These are phyloP conservation scores for Leccinum obscurum DNA, from an alignment of 768 basidiomycete genomes.

Conservation along the genomic window DNA sequence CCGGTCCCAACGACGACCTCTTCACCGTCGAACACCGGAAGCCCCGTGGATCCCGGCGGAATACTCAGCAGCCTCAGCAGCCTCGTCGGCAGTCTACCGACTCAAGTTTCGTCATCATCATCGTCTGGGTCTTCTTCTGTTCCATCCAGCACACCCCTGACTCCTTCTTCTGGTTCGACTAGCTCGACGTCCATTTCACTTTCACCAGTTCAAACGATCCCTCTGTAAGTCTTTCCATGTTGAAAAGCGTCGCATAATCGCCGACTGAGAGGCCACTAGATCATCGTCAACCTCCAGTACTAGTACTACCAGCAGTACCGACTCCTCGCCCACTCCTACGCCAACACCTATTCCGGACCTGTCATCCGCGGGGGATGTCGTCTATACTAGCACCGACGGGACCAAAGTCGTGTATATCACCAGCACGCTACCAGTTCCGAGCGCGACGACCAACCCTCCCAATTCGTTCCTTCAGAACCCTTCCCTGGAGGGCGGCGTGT, in stretches of 20 bases:
- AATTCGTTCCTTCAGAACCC: constrained; percentile 63
- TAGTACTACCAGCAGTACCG: constrained; percentile 13
- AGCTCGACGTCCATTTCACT: constrained; percentile 23
- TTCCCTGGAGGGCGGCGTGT: constrained; percentile 59
- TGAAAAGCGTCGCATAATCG: not conserved
- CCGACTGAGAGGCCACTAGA: constrained; percentile 5
- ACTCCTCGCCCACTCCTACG: constrained; percentile 7
- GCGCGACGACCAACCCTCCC: constrained; percentile 23
- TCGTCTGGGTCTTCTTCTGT: constrained; percentile 22
- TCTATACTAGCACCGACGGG: constrained; percentile 27
- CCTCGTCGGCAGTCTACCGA: constrained; percentile 13
- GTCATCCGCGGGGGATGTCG: constrained; percentile 14
- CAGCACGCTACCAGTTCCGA: constrained; percentile 28
- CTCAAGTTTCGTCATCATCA: constrained; percentile 5
- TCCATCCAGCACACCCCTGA: constrained; percentile 20
- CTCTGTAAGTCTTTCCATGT: constrained; percentile 24
- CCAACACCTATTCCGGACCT: constrained; percentile 22
- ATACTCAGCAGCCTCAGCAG: constrained; percentile 17
- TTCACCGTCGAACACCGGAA: not conserved
- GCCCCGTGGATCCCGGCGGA: constrained; percentile 1
- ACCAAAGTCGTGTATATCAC: constrained; percentile 33
- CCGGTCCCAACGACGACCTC: not conserved
- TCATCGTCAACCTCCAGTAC: constrained; percentile 14
- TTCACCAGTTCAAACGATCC: constrained; percentile 1
- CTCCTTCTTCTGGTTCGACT: constrained; percentile 29